Evolutionary conservation across 1,284 basidiomycete species (phyloP).

Genomic region (Trichosporon sp.): DNA sequence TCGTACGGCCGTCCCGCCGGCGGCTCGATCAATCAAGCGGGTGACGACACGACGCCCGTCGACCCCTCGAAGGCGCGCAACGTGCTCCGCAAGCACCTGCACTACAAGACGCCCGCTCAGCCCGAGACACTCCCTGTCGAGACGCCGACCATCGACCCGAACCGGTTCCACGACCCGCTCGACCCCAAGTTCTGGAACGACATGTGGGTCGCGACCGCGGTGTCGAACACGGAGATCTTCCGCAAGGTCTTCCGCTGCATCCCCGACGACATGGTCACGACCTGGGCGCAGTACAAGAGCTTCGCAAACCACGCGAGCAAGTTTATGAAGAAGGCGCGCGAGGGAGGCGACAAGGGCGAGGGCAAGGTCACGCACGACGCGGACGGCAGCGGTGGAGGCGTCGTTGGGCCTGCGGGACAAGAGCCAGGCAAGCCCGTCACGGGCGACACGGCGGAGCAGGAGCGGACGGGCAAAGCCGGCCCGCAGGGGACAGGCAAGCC

Average conservation of each 20-base stretch:
- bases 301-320: constrained; percentile 69
- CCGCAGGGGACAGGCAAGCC: not conserved
- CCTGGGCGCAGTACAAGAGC: constrained; percentile 92
- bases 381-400: constrained; percentile 49
- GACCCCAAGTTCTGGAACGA: constrained; percentile 79
- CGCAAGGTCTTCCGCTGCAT: constrained; percentile 87
- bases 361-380: constrained; percentile 46
- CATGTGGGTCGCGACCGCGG: constrained; percentile 76
- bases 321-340: constrained; percentile 49
- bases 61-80: constrained; percentile 53
- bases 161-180: constrained; percentile 81
- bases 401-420: constrained; percentile 34
- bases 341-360: constrained; percentile 37
- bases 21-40: not conserved
- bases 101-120: constrained; percentile 52
- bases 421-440: constrained; percentile 8
- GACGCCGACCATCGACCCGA: constrained; percentile 64
- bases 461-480: not conserved
- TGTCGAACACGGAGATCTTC: constrained; percentile 86
- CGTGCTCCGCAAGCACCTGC: constrained; percentile 56
- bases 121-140: constrained; percentile 55
- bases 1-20: not conserved
- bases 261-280: constrained; percentile 82
- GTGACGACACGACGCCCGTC: constrained; percentile 47
- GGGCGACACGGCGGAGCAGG: not conserved